Conservation (phyloP, 2,329 filamentous ascomycete genomes). For the Penicillium crustosum region DNA sequence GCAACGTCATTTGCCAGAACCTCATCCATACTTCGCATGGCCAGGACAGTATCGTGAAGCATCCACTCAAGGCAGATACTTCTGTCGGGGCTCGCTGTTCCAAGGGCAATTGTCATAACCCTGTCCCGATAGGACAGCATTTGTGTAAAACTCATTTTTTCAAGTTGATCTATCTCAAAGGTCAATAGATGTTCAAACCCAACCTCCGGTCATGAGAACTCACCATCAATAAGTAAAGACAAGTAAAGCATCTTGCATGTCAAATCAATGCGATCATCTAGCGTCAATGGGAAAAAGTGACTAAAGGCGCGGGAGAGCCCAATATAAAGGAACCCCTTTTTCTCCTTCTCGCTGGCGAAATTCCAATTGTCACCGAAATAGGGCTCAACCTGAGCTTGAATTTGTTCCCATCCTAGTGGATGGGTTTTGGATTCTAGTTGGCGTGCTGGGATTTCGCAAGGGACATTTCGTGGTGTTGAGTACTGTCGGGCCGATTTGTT, state of each 20-base stretch:
- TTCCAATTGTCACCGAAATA: conserved; percentile 17
- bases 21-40: conserved; percentile 15
- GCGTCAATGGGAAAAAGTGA: conserved; percentile 16
- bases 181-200: background rate
- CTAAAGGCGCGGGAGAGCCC: conserved; percentile 21
- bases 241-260: conserved; percentile 21
- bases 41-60: conserved; percentile 16
- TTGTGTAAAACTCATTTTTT: conserved; percentile 19
- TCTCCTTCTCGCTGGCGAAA: conserved; percentile 17
- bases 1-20: conserved; percentile 10
- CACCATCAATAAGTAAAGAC: conserved; percentile 21
- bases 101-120: conserved; percentile 11
- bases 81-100: conserved; percentile 7
- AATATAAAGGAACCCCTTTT: conserved; percentile 12
- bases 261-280: conserved; percentile 15
- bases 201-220: background rate
- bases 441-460: conserved; percentile 6
- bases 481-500: background rate
- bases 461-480: conserved; percentile 2
- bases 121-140: conserved; percentile 18
- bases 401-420: conserved; percentile 15
- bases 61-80: conserved; percentile 17
- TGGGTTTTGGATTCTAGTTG: conserved; percentile 17
- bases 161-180: conserved; percentile 16
- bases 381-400: conserved; percentile 19